Conservation (phyloP, 345 rosid genomes). For the Linum lewisii region DNA sequence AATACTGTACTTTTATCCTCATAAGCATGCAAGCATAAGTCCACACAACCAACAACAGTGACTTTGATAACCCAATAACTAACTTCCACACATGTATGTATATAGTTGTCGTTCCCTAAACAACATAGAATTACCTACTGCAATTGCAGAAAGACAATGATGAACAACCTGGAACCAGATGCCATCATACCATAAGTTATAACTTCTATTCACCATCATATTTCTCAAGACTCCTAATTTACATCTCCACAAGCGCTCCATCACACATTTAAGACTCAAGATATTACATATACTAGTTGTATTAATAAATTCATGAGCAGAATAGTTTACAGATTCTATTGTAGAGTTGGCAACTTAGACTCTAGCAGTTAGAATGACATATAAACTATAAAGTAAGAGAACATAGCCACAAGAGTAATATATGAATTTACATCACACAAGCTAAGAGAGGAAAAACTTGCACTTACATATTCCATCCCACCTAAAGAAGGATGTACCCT, state of each 20-base stretch:
- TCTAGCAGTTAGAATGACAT: not conserved
- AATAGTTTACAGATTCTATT: too few relatives aligned
- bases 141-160: constrained; percentile 53
- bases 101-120: constrained; percentile 74
- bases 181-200: not conserved
- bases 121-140: constrained; percentile 65
- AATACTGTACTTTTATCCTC: too few relatives aligned
- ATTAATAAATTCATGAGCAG: too few relatives aligned
- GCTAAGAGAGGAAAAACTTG: not conserved
- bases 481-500: constrained; percentile 66
- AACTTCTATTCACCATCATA: not conserved
- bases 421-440: not conserved
- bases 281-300: too few relatives aligned
- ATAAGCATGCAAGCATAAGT: too few relatives aligned
- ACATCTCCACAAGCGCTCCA: too few relatives aligned
- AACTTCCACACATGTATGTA: constrained; percentile 78
- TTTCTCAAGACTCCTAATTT: not conserved
- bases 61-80: too few relatives aligned
- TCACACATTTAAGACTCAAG: too few relatives aligned
- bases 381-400: too few relatives aligned
- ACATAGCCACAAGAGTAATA: not conserved
- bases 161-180: constrained; percentile 52
- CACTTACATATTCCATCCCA: constrained; percentile 80
- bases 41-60: too few relatives aligned
- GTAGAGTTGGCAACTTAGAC: too few relatives aligned